These are phyloP conservation scores for Sclerotinia subarctica DNA, from an alignment of 2,329 filamentous ascomycete genomes.

Conservation along the genomic window DNA sequence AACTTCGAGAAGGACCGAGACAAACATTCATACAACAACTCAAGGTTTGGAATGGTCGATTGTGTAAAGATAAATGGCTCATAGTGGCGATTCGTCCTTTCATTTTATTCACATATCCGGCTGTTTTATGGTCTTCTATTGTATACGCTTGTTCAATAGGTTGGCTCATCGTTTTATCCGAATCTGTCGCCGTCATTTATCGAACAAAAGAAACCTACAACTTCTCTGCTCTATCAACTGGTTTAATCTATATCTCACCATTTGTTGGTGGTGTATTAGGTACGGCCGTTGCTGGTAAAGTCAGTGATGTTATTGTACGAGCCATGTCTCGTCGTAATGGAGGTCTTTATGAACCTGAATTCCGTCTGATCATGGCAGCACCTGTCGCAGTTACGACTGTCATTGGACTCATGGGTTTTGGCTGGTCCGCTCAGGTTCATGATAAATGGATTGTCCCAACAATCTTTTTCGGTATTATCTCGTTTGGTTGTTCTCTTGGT, in stretches of 20 bases:
- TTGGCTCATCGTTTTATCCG: slow-evolving; percentile 93
- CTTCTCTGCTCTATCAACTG: slow-evolving; percentile 76
- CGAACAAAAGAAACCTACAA: slow-evolving; percentile 67
- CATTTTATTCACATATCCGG: slow-evolving; percentile 81
- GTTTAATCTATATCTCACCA: slow-evolving; percentile 84
- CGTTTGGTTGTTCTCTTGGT: slow-evolving; percentile 86
- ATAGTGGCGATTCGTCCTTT: slow-evolving; percentile 77
- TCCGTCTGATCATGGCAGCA: slow-evolving; percentile 80
- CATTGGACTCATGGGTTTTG: slow-evolving; percentile 89
- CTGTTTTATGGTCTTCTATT: slow-evolving; percentile 81
- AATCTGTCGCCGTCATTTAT: slow-evolving; percentile 80
- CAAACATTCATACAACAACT: slow-evolving; percentile 74
- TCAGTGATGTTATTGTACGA: slow-evolving; percentile 81
- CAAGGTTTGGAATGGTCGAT: slow-evolving; percentile 71
- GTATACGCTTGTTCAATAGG: slow-evolving; percentile 87
- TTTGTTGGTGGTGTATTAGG: slow-evolving; percentile 86
- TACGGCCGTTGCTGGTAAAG: slow-evolving; percentile 84
- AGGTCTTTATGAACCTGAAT: slow-evolving; percentile 95
- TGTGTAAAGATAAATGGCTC: slow-evolving; percentile 75
- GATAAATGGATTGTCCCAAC: slow-evolving; percentile 91
- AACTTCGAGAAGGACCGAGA: slow-evolving; percentile 62
- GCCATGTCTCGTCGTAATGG: slow-evolving; percentile 81
- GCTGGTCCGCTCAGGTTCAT: slow-evolving; percentile 77
- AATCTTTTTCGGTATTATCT: slow-evolving; percentile 86
- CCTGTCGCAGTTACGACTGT: slow-evolving; percentile 76